Base-by-base conservation (phyloP, 768 basidiomycete species). In the Termitomyces sp. region DNA sequence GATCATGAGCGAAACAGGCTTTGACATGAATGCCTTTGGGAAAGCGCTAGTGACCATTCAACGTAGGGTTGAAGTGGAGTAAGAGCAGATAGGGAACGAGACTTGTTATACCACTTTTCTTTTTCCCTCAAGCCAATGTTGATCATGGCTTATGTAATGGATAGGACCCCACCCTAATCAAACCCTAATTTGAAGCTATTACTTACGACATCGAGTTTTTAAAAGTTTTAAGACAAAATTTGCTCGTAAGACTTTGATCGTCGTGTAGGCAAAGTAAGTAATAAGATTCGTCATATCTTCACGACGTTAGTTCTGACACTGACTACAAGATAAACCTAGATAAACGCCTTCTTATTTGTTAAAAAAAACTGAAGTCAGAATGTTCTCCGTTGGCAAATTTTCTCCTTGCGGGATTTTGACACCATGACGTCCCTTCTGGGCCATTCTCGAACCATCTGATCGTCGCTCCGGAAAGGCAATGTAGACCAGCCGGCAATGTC, bases 1-100 rank as follows among this genome's bases (percentile, higher is more conserved):
- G 2, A 53, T 62, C 20, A 56, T 63, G 57, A 61, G 64, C 32
- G 61, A 64, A 53, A 64, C 64, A 14, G 59, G 59, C 2, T 35
- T 64, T 10, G 64, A 64, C 45, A 48, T 61, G 48, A 50, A 42
- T 14, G 61, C 57, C 13, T 64, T 64, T 32, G 58, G 57, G 16
- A 54, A 61, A 12, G 56, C 64, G 7, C 52, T 64, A 30, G 53
- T 42, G 7, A 38, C 33, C 9, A 63, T 64, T 14, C 61, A 64
- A 43, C 18, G 40, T 4, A 55, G 51, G 32, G 44, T 50, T 24
- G 42, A 32, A n/a, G 38, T 49, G 18, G 38, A 42, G 6, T 53
- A 45, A 45, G 43, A 45, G n/a, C n/a, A n/a, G 24, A 49, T 20
- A 36, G 24, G 33, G 42, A 54, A 35, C 3, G 43, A 54, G 16